These are phyloP conservation scores for Misopates orontium DNA, from an alignment of 257 asterid species.

Conservation along the genomic window DNA sequence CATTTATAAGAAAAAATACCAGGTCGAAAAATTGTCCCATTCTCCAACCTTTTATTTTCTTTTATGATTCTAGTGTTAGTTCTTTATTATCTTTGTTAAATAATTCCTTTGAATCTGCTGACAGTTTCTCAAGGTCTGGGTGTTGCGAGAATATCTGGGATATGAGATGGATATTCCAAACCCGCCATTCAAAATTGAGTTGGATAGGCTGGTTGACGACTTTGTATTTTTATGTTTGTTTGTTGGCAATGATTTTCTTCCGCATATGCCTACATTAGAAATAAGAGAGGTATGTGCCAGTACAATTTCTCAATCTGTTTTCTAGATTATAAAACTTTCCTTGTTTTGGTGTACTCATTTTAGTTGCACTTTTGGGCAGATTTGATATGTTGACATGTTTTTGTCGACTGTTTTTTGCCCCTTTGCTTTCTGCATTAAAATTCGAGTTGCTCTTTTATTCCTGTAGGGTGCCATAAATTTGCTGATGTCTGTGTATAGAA, in stretches of 20 bases:
- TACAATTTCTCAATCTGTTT: conserved; percentile 13
- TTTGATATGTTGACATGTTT: not conserved
- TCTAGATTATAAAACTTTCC: conserved; percentile 4
- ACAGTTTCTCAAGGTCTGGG: conserved; percentile 91
- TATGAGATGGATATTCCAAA: conserved; percentile 70
- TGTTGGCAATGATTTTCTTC: conserved; percentile 98
- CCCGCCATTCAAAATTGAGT: conserved; percentile 74
- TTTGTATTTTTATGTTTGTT: conserved; percentile 90
- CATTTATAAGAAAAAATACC: conserved; percentile 82
- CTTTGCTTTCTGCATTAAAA: conserved; percentile 17
- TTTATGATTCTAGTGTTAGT: conserved; percentile 2
- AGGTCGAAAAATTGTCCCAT: conserved; percentile 48
- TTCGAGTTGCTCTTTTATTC: conserved; percentile 28
- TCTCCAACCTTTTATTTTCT: conserved; percentile 16
- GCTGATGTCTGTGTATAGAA: conserved; percentile 81
- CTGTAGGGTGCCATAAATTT: conserved; percentile 92
- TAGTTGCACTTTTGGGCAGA: conserved; percentile 14
- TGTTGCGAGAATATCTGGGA: conserved; percentile 85
- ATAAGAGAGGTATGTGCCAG: conserved; percentile 83
- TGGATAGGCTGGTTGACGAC: conserved; percentile 96
- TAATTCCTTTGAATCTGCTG: conserved; percentile 30
- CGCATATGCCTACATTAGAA: conserved; percentile 97
- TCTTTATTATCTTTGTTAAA: conserved; percentile 21
- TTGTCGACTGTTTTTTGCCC: conserved; percentile 12
- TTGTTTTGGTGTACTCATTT: conserved; percentile 19